Evolutionary conservation across 257 asterid species (phyloP), one percentile per base, ranked within the genome.

Genomic region (Plectranthus barbatus): DNA sequence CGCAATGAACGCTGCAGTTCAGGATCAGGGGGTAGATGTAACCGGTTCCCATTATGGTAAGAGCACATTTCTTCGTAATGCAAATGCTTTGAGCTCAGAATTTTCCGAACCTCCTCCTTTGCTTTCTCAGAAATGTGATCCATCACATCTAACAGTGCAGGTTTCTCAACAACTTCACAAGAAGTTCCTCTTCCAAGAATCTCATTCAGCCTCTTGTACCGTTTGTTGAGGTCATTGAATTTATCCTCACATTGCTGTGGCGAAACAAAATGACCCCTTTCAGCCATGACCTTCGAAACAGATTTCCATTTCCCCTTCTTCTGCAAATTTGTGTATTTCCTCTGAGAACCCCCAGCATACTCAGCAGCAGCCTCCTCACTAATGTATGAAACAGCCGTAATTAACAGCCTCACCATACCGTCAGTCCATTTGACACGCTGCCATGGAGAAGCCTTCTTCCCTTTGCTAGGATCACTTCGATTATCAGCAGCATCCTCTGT

Each of bases 21-120:
- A 1, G 82, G 93, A 55, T 89, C 95, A 0, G 83, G 82, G 0
- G 97, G 95, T 40, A 89, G 79, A 69, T 86, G 91, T 72, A 89
- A 69, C 7, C 91, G 76, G 70, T 89, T 90, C 48, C 84, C 80
- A 21, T 90, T 90, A 65, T 83, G 94, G 71, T 86, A 86, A 19
- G 97, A 90, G 57, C 97, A 86, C 97, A 90, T 90, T 72, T 90
- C 97, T 60, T 90, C 97, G n/a, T 86, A 90, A 51, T 84, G 91
- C 77, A 90, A 70, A 75, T 90, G 94, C 81, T 86, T 87, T 4
- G 95, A 90, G 66, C 92, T 79, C 61, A 89, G 47, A 13, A 89
- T 86, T 64, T 89, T 86, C 44, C 86, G 76, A 9, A 86, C 97
- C 58, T 87, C 94, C 48, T 90, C 95, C 66, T 90, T 90, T 0